Base-by-base conservation (phyloP, 2,329 filamentous ascomycete species). In the Botryosphaeria dothidea region DNA sequence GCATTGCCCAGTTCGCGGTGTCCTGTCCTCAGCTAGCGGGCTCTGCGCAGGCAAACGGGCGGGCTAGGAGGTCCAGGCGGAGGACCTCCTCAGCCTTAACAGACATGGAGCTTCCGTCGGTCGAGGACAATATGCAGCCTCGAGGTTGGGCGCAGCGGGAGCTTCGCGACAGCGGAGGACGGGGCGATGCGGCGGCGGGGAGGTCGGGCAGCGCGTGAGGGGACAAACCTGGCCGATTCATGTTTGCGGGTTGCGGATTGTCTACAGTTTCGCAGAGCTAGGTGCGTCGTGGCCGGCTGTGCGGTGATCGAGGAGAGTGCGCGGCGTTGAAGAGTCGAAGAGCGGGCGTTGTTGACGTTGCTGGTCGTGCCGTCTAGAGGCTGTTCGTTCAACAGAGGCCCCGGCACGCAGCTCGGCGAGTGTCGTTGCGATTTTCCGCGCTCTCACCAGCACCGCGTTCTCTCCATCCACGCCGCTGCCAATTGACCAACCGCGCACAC, bases 151-250 rank as follows among this genome's bases (percentile, higher is more conserved):
- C 25, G 41, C 29, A 64, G 17, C 29, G 17, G 45, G 41, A 64
- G 41, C 51, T 64, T 62, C 46, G 58, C 58, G 58, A 62, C 58
- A 51, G 58, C 31, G 58, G 43, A 62, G 21, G 38, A 43, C 62
- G 52, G 49, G 62, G 62, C 43, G 38, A 48, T 51, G 21, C 62
- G 52, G 62, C 60, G 60, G 45, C 51, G 62, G 52, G 52, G 62
- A 58, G 62, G 31, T 57, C 49, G 38, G 41, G 27, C 45, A 57
- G 62, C 52, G 51, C 19, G 43, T 45, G 54, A 49, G 56, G 46
- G 56, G 34, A 65, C 63, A 38, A 52, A 65, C 63, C 63, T 65
- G 63, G 63, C 43, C 63, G 63, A 52, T 65, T 61, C 63, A 65
- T 65, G 63, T 11, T 65, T 52, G 52, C 43, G 51, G 38, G 27